Evolutionary conservation across 495 filamentous ascomycete genomes (phyloP).

Genomic region (Trichoderma parareesei): DNA sequence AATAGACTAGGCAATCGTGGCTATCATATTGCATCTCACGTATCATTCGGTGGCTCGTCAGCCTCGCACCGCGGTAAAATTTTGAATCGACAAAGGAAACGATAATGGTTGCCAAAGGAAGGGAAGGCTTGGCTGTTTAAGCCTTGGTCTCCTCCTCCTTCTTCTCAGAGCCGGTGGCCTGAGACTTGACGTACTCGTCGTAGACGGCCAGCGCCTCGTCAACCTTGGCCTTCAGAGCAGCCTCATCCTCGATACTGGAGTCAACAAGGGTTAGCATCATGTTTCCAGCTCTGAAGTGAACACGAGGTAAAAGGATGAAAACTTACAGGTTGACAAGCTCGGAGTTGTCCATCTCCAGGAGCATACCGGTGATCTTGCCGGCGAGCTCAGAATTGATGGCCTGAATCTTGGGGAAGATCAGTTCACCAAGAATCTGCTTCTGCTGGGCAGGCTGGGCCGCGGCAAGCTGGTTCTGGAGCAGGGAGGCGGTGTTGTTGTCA

Average conservation of each 20-base stretch:
- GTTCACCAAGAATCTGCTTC: conserved; percentile 97
- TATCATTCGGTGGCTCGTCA: neutral
- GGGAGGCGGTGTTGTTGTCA: conserved; percentile 16
- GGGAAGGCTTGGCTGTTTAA: conserved; percentile 26
- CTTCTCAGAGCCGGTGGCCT: conserved; percentile 39
- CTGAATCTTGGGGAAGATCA: conserved; percentile 96
- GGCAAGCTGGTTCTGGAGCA: conserved; percentile 43
- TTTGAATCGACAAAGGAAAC: conserved; percentile 19
- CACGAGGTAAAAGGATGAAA: neutral
- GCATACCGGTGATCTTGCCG: conserved; percentile 99
- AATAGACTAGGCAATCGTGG: conserved; percentile 9
- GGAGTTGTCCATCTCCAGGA: conserved; percentile 95
- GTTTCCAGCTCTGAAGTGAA: neutral
- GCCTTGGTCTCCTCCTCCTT: conserved; percentile 53
- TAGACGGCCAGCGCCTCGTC: conserved; percentile 94
- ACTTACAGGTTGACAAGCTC: conserved; percentile 96
- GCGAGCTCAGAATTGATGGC: conserved; percentile 86
- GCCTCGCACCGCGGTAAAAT: conserved; percentile 16
- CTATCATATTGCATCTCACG: conserved; percentile 11
- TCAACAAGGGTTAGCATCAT: conserved; percentile 20
- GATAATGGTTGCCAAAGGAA: conserved; percentile 3
- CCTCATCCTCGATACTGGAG: conserved; percentile 76
- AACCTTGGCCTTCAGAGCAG: conserved; percentile 86
- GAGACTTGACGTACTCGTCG: conserved; percentile 94
- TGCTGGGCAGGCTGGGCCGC: conserved; percentile 60